phyloP scores from a whole-genome alignment of 1,284 basidiomycete species.

The Bjerkandera adusta region DNA sequence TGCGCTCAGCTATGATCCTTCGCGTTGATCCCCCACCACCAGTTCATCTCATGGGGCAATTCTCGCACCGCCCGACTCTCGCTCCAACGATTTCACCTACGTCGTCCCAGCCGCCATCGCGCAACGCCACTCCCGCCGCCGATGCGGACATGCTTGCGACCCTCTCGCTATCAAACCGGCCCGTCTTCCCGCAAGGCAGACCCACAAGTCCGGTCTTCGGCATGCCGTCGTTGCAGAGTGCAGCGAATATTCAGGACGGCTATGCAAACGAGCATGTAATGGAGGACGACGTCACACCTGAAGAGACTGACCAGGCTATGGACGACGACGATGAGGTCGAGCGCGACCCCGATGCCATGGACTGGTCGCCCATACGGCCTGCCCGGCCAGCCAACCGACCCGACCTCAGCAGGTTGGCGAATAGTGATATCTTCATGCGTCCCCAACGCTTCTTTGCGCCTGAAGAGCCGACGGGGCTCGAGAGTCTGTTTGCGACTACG shows the following conservation, averaged over 20 bases:
- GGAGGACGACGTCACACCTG: conserved; percentile 25
- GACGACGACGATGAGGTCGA: conserved; percentile 27
- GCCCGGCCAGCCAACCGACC: not conserved
- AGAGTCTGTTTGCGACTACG: conserved; percentile 67
- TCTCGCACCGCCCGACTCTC: conserved; percentile 30
- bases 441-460: conserved; percentile 75
- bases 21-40: conserved; percentile 62
- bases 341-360: conserved; percentile 55
- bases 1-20: conserved; percentile 49
- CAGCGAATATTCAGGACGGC: not conserved
- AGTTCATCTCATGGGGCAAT: conserved; percentile 63
- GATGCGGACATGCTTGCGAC: conserved; percentile 50
- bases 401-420: conserved; percentile 16
- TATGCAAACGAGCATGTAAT: conserved; percentile 8
- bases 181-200: conserved; percentile 36
- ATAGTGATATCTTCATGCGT: conserved; percentile 34
- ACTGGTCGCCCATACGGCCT: conserved; percentile 60
- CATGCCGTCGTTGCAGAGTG: conserved; percentile 45
- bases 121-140: conserved; percentile 23
- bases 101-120: conserved; percentile 28
- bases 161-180: conserved; percentile 63
- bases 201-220: conserved; percentile 60
- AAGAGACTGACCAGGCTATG: conserved; percentile 26
- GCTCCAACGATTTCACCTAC: conserved; percentile 19
- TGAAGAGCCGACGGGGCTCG: conserved; percentile 75